phyloP scores from a whole-genome alignment of 2,329 filamentous ascomycete genomes.

The Leptographium lundbergii region DNA sequence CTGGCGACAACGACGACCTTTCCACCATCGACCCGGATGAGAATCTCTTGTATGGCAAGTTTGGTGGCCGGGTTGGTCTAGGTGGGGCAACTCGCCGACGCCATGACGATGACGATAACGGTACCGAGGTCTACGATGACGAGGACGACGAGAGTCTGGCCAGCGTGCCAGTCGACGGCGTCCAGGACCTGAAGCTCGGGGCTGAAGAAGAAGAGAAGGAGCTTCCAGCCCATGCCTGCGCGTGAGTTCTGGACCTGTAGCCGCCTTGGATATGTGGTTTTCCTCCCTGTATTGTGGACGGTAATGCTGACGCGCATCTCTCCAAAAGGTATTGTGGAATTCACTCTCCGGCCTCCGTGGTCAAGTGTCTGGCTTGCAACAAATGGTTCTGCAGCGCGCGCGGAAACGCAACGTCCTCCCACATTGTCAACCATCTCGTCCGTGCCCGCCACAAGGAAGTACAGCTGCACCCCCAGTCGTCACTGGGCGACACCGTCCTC shows the following conservation, averaged over 20 bases:
- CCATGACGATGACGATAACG: constrained; percentile 81
- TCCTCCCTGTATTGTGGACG: background rate
- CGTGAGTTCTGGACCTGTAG: constrained; percentile 44
- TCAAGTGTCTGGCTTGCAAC: constrained; percentile 88
- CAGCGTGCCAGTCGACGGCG: constrained; percentile 67
- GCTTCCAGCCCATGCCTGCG: constrained; percentile 88
- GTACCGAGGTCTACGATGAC: constrained; percentile 70
- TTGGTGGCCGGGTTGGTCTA: constrained; percentile 42
- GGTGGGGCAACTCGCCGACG: constrained; percentile 39
- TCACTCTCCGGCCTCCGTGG: constrained; percentile 86
- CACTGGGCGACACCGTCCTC: constrained; percentile 86
- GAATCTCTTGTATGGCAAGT: constrained; percentile 62
- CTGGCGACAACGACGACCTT: constrained; percentile 62
- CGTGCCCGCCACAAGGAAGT: constrained; percentile 98
- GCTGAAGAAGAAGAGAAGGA: constrained; percentile 72
- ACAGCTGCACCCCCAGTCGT: constrained; percentile 84
- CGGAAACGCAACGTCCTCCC: constrained; percentile 90
- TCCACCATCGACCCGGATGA: constrained; percentile 66
- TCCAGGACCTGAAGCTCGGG: constrained; percentile 49
- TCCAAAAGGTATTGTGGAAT: constrained; percentile 78
- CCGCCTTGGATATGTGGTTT: background rate
- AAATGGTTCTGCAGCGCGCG: constrained; percentile 99
- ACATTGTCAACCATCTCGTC: constrained; percentile 97
- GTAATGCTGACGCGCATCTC: background rate
- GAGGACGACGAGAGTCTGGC: constrained; percentile 67